Conservation (phyloP, 306 rosid genomes). For the Coriaria nepalensis region DNA sequence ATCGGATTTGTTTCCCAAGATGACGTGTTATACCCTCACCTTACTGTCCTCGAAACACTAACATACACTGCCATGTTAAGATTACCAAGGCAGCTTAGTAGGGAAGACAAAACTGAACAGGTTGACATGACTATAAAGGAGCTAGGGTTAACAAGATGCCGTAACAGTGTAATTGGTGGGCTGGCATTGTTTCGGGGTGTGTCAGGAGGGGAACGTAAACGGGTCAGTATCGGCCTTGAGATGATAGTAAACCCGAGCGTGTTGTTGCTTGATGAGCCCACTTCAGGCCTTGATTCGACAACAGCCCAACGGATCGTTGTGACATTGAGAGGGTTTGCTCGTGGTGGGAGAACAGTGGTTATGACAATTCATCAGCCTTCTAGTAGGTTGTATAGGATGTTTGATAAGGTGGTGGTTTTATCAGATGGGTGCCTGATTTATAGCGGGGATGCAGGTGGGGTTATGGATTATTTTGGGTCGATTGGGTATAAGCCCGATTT, state of each 20-base stretch:
- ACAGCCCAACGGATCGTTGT: slow-evolving; percentile 49
- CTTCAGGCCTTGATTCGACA: slow-evolving; percentile 80
- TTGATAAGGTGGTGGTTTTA: slow-evolving; percentile 60
- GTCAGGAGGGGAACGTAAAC: slow-evolving; percentile 74
- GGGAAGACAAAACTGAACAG: slow-evolving; percentile 43
- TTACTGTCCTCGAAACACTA: slow-evolving; percentile 65
- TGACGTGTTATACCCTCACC: slow-evolving; percentile 72
- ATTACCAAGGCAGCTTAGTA: slow-evolving; percentile 38
- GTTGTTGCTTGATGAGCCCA: slow-evolving; percentile 67
- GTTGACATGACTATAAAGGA: slow-evolving; percentile 40
- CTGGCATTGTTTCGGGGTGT: slow-evolving; percentile 48
- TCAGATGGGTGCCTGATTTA: slow-evolving; percentile 62
- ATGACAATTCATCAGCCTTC: slow-evolving; percentile 86
- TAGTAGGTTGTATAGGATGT: slow-evolving; percentile 63
- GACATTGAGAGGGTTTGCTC: slow-evolving; percentile 27
- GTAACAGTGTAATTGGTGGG: slow-evolving; percentile 40
- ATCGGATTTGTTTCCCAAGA: slow-evolving; percentile 72
- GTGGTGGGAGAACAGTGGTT: slow-evolving; percentile 59
- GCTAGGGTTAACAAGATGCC: slow-evolving; percentile 51
- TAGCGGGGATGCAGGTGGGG: slow-evolving; percentile 46
- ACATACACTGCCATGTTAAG: slow-evolving; percentile 52
- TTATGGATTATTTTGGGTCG: slow-evolving; percentile 54
- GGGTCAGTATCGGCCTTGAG: slow-evolving; percentile 84
- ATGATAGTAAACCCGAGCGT: slow-evolving; percentile 80
- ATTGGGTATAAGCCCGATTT: slow-evolving; percentile 44